These are phyloP conservation scores for Mortierella claussenii DNA, from an alignment of 192 early-diverging fungal species.

Conservation along the genomic window DNA sequence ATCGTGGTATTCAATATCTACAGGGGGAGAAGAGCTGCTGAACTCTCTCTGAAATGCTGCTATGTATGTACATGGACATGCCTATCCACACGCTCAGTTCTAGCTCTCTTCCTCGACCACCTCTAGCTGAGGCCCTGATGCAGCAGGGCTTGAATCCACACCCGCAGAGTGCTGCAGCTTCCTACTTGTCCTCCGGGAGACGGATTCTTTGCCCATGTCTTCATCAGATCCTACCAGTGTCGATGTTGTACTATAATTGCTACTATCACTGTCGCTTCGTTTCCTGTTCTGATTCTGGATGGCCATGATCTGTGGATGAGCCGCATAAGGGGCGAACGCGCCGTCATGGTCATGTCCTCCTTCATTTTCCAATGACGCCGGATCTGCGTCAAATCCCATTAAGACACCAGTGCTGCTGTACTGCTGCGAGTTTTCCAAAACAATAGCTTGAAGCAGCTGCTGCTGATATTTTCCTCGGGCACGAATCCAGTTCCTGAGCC, in stretches of 20 bases:
- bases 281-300: constrained; percentile 14
- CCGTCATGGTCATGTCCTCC: not conserved
- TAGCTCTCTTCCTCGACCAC: too few species aligned
- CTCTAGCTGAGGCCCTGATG: too few species aligned
- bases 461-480: constrained; percentile 5
- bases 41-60: too few species aligned
- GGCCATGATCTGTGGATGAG: not conserved
- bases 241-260: constrained; percentile 17
- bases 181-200: not conserved
- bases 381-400: too few species aligned
- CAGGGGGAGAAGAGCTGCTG: too few species aligned
- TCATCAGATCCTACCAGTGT: constrained; percentile 26
- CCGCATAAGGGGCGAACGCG: not conserved
- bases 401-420: too few species aligned
- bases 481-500: constrained; percentile 8
- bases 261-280: constrained; percentile 22
- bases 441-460: constrained; percentile 3
- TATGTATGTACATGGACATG: too few species aligned
- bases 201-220: not conserved
- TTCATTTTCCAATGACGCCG: not conserved
- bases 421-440: too few species aligned
- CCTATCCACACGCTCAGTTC: too few species aligned
- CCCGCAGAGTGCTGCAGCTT: too few species aligned
- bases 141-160: too few species aligned
- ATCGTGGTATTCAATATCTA: too few species aligned